Percentiles rank a stretch among this genome's conserved stretches.
Evolutionary conservation across 352 stramenopile species (phyloP).

Genomic region (Blastocystis sp.): DNA sequence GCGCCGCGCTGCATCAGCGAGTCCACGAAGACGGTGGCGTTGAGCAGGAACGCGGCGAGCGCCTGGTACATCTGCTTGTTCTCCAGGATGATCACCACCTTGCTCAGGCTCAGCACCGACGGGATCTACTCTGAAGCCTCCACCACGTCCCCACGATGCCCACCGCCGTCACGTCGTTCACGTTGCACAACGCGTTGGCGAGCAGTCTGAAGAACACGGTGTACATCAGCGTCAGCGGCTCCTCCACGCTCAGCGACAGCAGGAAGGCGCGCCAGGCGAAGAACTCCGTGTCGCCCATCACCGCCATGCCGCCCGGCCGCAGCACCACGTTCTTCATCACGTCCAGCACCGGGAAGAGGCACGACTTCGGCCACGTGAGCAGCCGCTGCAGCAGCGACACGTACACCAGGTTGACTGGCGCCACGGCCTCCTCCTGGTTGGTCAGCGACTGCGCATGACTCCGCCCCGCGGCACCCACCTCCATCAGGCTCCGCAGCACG

Average conservation of each 20-base stretch:
- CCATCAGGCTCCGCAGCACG: not conserved
- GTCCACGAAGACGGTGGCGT: not conserved
- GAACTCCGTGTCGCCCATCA: not conserved
- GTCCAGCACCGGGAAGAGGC: slow-evolving; percentile 27
- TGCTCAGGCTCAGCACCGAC: slow-evolving; percentile 4
- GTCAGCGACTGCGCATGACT: not conserved
- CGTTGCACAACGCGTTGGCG: not conserved
- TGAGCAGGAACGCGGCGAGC: slow-evolving; percentile 21
- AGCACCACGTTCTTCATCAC: slow-evolving; percentile 34
- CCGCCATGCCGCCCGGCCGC: not conserved
- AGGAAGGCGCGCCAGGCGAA: slow-evolving; percentile 20
- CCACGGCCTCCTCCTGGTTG: not conserved
- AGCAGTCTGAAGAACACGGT: slow-evolving; percentile 34
- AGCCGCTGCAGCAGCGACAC: not conserved
- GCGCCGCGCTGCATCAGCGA: not conserved
- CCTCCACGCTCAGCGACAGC: slow-evolving; percentile 1
- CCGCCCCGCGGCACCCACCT: not conserved
- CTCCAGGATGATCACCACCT: slow-evolving; percentile 24
- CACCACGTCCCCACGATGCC: not conserved
- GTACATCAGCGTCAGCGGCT: not conserved
- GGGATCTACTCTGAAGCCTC: not conserved
- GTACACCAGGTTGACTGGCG: not conserved
- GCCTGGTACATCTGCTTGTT: slow-evolving; percentile 1
- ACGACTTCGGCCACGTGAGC: slow-evolving; percentile 5
- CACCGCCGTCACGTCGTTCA: not conserved